Conservation (phyloP, 371 early-diverging fungal genomes). For the Rhizomucor pusillus region DNA sequence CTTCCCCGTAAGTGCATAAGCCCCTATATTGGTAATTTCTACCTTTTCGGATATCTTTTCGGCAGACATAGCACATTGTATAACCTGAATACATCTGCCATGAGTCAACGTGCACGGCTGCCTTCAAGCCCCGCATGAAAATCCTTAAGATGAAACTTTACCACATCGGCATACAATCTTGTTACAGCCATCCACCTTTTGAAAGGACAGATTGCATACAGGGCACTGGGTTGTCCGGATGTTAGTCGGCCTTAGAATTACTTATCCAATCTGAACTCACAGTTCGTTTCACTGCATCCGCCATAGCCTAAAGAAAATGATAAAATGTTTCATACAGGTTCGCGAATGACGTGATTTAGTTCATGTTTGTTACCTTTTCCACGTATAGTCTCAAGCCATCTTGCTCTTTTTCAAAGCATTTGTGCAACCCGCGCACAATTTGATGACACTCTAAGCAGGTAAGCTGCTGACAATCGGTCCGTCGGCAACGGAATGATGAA, state of each 20-base stretch:
- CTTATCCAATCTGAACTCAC: conserved; percentile 50
- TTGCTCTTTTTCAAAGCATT: conserved; percentile 54
- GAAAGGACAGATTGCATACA: conserved; percentile 55
- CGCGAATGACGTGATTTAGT: too few species aligned
- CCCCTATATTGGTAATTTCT: neutral
- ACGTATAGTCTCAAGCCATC: conserved; percentile 61
- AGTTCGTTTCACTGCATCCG: conserved; percentile 64
- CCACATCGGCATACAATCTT: conserved; percentile 67
- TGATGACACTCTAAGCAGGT: conserved; percentile 52
- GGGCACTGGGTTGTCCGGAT: conserved; percentile 63
- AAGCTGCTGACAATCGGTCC: conserved; percentile 39
- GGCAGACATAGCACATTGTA: conserved; percentile 68
- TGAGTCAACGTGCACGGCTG: neutral
- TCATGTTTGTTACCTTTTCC: conserved; percentile 36
- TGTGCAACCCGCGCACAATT: conserved; percentile 48
- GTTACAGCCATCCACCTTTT: conserved; percentile 67
- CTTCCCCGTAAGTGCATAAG: neutral
- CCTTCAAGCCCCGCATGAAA: neutral
- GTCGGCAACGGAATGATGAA: conserved; percentile 46
- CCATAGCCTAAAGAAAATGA: conserved; percentile 45
- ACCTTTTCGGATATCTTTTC: conserved; percentile 43
- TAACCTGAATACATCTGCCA: conserved; percentile 26
- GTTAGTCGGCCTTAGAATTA: too few species aligned
- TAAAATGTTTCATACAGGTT: neutral
- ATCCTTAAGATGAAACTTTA: conserved; percentile 10